Base-by-base conservation (phyloP, 345 rosid species). In the Pistacia vera region DNA sequence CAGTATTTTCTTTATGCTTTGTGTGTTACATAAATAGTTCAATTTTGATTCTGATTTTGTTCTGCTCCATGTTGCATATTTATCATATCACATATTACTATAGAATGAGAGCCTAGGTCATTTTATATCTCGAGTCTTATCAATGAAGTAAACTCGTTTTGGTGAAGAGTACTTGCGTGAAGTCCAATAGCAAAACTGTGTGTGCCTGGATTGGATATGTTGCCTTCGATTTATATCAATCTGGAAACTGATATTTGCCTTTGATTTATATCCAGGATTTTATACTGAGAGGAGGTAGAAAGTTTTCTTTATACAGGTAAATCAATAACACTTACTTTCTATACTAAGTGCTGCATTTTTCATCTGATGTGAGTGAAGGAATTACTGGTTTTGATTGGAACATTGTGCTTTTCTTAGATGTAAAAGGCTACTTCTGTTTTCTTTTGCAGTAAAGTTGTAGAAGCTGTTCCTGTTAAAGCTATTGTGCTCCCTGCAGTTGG, bases 261-360 rank as follows among this genome's bases (percentile, higher is more conserved):
- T 71, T 22, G 12, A 65, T 72, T 46, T 75, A 30, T 79, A 63
- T 79, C 68, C 97, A 95, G 98, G 96, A 95, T 83, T 90, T 85
- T 84, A 87, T 95, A 76, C 81, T 79, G 33, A 84, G 97, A 86
- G 98, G 97, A 58, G 97, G 92, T 72, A 88, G 89, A 35, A 89
- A 90, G 74, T 81, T 86, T 80, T 91, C 96, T 66, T 83, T 95
- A 52, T 95, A 93, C 88, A 93, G 99, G 99, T 95, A 82, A 80
- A n/a, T 6, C 67, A 13, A 4, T 54, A 48, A 18, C 22, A 41
- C 70, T 57, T 59, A 30, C 6, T 64, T 17, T 65, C 25, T 69
- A 65, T 46, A 25, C 64, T 20, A 74, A 25, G 25, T 28, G 28
- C n/a, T 28, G 6, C 12, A 63, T 25, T 25, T 25, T 25, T 25